These are phyloP conservation scores for Xylaria venustula DNA, from an alignment of 495 filamentous ascomycete species.

Conservation along the genomic window DNA sequence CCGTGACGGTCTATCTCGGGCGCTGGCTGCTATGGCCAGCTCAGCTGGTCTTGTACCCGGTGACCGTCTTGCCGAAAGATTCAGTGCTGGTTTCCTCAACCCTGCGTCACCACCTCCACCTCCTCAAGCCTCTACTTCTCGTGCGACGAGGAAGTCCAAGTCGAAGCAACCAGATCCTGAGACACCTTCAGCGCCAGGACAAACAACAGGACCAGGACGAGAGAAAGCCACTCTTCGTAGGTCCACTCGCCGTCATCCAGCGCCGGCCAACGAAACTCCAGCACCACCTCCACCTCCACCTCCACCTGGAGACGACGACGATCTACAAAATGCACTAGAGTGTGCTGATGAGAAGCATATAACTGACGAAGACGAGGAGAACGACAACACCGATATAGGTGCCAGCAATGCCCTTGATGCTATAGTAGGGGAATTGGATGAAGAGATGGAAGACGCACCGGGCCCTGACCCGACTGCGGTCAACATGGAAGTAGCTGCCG, in stretches of 20 bases:
- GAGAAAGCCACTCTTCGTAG: conserved; percentile 55
- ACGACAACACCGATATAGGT: conserved; percentile 39
- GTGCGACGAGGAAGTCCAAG: conserved; percentile 45
- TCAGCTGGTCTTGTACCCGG: conserved; percentile 60
- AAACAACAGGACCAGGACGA: conserved; percentile 32
- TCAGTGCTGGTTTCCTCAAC: conserved; percentile 26
- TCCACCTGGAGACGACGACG: conserved; percentile 56
- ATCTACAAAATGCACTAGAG: conserved; percentile 67
- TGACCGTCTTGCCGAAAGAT: conserved; percentile 45
- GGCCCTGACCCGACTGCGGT: conserved; percentile 81
- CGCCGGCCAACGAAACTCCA: conserved; percentile 37
- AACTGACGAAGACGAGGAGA: conserved; percentile 73
- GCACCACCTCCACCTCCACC: conserved; percentile 49
- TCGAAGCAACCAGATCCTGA: conserved; percentile 41
- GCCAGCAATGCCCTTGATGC: conserved; percentile 63
- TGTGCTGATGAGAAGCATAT: conserved; percentile 91
- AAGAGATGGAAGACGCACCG: conserved; percentile 73
- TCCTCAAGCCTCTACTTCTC: conserved; percentile 38
- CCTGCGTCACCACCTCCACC: conserved; percentile 34
- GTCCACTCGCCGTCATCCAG: conserved; percentile 54
- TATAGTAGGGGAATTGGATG: conserved; percentile 87
- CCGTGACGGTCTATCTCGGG: conserved; percentile 65
- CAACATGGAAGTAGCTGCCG: conserved; percentile 86
- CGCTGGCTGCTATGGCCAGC: conserved; percentile 76
- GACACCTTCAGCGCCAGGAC: conserved; percentile 37